Percentiles rank a stretch among this genome's conserved stretches.
phyloP scores from a whole-genome alignment of 768 basidiomycete genomes.

The Saitozyma podzolica region DNA sequence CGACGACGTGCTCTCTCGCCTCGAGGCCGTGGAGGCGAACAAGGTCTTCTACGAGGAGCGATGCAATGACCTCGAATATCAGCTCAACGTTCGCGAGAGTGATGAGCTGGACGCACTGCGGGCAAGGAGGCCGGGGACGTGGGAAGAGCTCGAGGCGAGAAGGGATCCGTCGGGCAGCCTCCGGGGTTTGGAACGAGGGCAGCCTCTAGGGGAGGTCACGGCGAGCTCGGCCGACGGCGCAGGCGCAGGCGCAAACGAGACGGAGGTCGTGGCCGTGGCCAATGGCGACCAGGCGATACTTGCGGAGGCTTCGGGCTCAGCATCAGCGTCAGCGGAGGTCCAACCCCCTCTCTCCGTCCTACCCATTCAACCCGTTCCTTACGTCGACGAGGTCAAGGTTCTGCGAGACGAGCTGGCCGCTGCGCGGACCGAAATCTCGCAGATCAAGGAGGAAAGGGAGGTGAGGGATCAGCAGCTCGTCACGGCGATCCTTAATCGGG shows the following conservation, averaged over 20 bases:
- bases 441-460: too few species aligned
- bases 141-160: neutral
- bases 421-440: too few species aligned
- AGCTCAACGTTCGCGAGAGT: neutral
- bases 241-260: neutral
- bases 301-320: too few species aligned
- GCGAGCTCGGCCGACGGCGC: too few species aligned
- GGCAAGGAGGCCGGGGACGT: neutral
- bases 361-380: too few species aligned
- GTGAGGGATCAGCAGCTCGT: too few species aligned
- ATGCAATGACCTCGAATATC: neutral
- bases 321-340: too few species aligned
- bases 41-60: neutral
- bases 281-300: neutral
- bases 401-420: too few species aligned
- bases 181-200: neutral
- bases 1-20: neutral
- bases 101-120: neutral
- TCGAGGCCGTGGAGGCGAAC: neutral
- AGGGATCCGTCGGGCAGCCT: neutral
- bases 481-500: too few species aligned
- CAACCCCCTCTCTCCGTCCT: too few species aligned
- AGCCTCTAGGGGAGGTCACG: too few species aligned
- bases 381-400: too few species aligned
- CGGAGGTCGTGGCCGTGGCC: neutral